Base-by-base conservation (phyloP, 495 filamentous ascomycete species). In the Pyronema omphalodes region DNA sequence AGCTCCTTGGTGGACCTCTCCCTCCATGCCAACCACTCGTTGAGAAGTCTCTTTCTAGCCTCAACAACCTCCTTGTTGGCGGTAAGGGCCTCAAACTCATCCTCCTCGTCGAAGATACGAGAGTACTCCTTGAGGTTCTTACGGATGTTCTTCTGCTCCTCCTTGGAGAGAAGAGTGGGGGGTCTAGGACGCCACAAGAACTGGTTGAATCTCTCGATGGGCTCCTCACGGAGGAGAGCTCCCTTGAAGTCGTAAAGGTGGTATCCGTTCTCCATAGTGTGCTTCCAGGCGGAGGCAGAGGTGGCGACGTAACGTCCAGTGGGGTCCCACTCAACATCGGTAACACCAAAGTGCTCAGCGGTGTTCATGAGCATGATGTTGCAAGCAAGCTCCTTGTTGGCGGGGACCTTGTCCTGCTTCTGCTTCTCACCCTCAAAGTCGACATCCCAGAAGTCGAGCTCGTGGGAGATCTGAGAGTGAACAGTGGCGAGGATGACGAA, bases 181-280 rank as follows among this genome's bases (percentile, higher is more conserved):
- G 91, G 91, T 34, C 91, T 84, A 9, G 91, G 93, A 15, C 91
- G 85, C 91, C 91, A 98, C 52, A 81, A 59, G 70, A 85, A 83
- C 71, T 98, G 91, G 76, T 95, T 94, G 80, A 98, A 95, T 66
- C 88, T 88, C 51, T 98, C 93, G 58, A 94, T 79, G 50, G 77
- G 82, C 68, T 95, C 85, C 69, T 96, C 93, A 57, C 88, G 83
- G 17, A 98, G 79, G 47, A 83, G 80, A 58, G 79, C 78, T 52
- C 91, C 93, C 67, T 80, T 81, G 78, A 96, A 96, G 70, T 93
- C 88, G 78, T 93, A 94, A 48, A 98, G 67, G 68, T 95, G 89
- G 73, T 93, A 98, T 61, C 91, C 91, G 67, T 95, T 96, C 73
- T 96, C 93, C 86, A 94, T 93, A 87, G 80, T 71, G 68, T 95